phyloP scores from a whole-genome alignment of 441 rosid genomes.

The Populus hybrid region DNA sequence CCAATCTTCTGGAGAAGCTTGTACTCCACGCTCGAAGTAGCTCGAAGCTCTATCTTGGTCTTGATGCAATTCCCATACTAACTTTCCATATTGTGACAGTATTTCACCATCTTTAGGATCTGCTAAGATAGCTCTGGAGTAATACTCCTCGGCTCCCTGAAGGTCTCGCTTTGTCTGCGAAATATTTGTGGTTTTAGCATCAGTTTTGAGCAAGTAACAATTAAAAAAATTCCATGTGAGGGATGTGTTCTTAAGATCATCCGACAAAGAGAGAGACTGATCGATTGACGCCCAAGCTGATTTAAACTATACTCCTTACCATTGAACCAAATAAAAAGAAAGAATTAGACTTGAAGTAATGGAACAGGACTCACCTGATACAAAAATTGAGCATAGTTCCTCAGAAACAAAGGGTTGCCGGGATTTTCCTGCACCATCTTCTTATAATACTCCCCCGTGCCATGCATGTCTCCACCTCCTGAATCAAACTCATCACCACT shows the following conservation, averaged over 20 bases:
- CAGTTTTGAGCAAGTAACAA: too few species aligned
- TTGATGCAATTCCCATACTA: slow-evolving; percentile 45
- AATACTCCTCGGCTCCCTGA: neutral
- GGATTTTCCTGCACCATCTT: slow-evolving; percentile 11
- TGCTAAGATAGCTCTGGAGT: slow-evolving; percentile 45
- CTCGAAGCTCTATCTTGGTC: slow-evolving; percentile 43
- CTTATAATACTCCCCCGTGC: slow-evolving; percentile 38
- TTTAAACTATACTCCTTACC: too few species aligned
- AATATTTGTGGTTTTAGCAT: slow-evolving; percentile 6
- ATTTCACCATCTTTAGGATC: slow-evolving; percentile 60
- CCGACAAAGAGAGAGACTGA: too few species aligned
- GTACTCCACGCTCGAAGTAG: slow-evolving; percentile 53
- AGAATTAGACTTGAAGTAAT: too few species aligned
- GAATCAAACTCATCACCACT: slow-evolving; percentile 20
- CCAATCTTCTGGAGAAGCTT: slow-evolving; percentile 38
- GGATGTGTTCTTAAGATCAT: neutral
- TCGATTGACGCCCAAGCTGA: too few species aligned
- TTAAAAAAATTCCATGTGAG: neutral
- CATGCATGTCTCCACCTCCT: slow-evolving; percentile 35
- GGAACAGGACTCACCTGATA: too few species aligned
- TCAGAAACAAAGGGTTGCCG: too few species aligned
- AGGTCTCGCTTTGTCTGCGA: neutral
- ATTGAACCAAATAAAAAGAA: too few species aligned
- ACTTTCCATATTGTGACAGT: slow-evolving; percentile 48
- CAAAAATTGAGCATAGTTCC: too few species aligned